These are phyloP conservation scores for Hymenoscyphus repandus DNA, from an alignment of 2,329 filamentous ascomycete genomes.

Conservation along the genomic window DNA sequence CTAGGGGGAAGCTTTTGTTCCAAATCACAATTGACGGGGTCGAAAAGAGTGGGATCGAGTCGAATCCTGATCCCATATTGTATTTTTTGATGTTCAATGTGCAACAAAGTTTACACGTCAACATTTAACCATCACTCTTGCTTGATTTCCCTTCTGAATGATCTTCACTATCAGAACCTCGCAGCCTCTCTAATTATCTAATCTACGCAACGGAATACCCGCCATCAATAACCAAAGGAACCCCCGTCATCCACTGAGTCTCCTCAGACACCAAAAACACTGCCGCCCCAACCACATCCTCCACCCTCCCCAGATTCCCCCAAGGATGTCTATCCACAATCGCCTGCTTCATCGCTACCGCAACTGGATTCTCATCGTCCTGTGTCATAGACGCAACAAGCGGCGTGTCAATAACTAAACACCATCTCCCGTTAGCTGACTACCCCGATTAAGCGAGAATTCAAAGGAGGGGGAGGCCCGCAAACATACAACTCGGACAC, in stretches of 20 bases:
- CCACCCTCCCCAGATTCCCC: slow-evolving; percentile 4
- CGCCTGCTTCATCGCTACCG: slow-evolving; percentile 1
- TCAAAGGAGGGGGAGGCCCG: not conserved
- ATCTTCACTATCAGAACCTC: too few species aligned
- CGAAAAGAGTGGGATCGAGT: too few species aligned
- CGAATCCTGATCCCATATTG: too few species aligned
- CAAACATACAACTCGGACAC: slow-evolving; percentile 9
- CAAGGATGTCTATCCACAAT: slow-evolving; percentile 8
- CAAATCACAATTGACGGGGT: too few species aligned
- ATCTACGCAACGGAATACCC: slow-evolving; percentile 4
- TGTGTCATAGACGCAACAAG: not conserved
- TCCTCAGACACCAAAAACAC: slow-evolving; percentile 13
- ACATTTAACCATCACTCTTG: too few species aligned
- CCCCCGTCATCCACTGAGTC: slow-evolving; percentile 7
- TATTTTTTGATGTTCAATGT: too few species aligned
- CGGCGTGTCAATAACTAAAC: not conserved
- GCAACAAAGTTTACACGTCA: too few species aligned
- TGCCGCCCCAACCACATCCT: slow-evolving; percentile 10
- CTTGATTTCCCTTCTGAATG: too few species aligned
- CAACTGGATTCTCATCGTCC: not conserved
- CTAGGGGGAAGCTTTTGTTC: too few species aligned
- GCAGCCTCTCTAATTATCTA: too few species aligned
- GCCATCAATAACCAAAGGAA: slow-evolving; percentile 8
- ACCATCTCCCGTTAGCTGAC: too few species aligned
- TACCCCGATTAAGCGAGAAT: not conserved